Conservation (phyloP, 495 filamentous ascomycete species). For the Trichoderma erinaceum region DNA sequence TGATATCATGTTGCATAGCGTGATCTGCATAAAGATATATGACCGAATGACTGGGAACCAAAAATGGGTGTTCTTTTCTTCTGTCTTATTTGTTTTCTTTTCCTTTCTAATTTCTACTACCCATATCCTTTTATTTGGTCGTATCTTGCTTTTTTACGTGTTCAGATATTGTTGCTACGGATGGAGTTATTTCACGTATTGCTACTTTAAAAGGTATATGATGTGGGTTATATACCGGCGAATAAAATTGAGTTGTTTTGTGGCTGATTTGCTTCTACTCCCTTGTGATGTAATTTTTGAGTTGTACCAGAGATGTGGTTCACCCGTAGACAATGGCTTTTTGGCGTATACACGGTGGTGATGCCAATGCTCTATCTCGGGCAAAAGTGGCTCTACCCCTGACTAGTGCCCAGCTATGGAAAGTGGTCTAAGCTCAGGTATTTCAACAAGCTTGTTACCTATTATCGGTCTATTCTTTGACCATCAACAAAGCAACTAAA, state of each 20-base stretch:
- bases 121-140: not conserved
- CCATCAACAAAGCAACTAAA: not conserved
- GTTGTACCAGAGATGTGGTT: too few relatives aligned
- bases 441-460: not conserved
- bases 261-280: too few relatives aligned
- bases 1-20: conserved; percentile 2
- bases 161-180: not conserved
- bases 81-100: not conserved
- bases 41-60: not conserved
- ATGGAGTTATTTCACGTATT: not conserved
- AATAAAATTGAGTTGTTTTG: not conserved
- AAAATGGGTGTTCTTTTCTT: not conserved
- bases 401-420: not conserved
- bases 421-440: not conserved
- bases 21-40: conserved; percentile 8
- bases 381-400: not conserved
- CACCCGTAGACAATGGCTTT: too few relatives aligned
- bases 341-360: too few relatives aligned
- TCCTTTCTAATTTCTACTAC: not conserved
- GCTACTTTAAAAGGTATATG: not conserved
- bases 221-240: not conserved
- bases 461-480: too few relatives aligned
- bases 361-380: not conserved
- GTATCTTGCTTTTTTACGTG: not conserved
- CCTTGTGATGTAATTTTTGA: too few relatives aligned